These are phyloP conservation scores for Yarrowia keelungensis DNA, from an alignment of 805 yeast genomes.

Conservation along the genomic window DNA sequence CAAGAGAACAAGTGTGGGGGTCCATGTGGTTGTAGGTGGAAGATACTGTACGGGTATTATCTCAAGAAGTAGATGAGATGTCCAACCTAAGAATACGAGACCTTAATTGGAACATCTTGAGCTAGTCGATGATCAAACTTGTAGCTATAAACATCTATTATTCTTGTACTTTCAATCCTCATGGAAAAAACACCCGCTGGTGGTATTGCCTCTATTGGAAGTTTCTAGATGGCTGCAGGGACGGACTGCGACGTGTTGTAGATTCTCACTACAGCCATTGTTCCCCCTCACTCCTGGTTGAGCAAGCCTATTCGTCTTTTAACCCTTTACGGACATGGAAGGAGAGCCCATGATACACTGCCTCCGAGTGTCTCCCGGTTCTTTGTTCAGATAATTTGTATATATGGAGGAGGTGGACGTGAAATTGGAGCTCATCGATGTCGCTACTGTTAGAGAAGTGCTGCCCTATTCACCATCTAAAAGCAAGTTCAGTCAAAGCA, in stretches of 20 bases:
- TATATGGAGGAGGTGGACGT: background rate
- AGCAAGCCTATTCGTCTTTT: slow-evolving; percentile 1
- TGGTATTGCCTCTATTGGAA: slow-evolving; percentile 23
- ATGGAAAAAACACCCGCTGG: slow-evolving; percentile 11
- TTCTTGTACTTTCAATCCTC: background rate
- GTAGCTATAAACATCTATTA: no score
- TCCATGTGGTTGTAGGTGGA: no score
- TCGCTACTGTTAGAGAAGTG: no score
- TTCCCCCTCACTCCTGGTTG: slow-evolving; percentile 9
- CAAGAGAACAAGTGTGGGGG: slow-evolving; percentile 4
- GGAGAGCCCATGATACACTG: background rate
- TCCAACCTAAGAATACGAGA: no score
- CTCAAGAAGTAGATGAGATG: no score
- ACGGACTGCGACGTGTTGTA: background rate
- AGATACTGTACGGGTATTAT: no score
- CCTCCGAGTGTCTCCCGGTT: slow-evolving; percentile 1
- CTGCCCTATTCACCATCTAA: no score
- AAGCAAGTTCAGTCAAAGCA: no score
- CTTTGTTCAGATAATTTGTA: background rate
- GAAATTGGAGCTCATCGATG: no score
- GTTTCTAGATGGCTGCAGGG: slow-evolving; percentile 33
- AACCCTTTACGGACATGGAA: background rate
- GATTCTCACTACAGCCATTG: background rate
- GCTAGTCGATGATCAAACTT: no score
- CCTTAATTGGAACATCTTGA: no score